Conservation (phyloP, 208 protist species). For the Trypanosoma melophagium region DNA sequence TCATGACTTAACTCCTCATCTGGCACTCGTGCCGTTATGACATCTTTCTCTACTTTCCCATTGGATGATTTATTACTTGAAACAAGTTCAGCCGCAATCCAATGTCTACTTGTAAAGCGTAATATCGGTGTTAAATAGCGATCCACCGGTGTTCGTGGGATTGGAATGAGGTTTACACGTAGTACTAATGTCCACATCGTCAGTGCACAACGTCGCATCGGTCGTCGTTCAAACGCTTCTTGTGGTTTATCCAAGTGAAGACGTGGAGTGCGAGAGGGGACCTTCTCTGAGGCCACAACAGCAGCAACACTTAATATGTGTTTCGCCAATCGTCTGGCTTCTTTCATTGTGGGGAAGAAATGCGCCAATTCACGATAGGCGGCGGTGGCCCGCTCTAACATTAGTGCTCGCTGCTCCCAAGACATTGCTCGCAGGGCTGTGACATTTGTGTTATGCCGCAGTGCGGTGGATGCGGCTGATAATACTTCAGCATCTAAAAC, state of each 20-base stretch:
- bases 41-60: background rate
- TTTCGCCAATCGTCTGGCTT: constrained; percentile 24
- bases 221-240: background rate
- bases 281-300: constrained; percentile 12
- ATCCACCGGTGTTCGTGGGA: constrained; percentile 29
- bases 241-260: background rate
- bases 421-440: constrained; percentile 3
- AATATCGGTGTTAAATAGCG: constrained; percentile 40
- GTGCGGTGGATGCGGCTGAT: background rate
- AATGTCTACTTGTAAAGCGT: constrained; percentile 26
- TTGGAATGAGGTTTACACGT: constrained; percentile 17
- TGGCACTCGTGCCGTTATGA: too few species aligned
- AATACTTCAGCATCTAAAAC: constrained; percentile 24
- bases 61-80: background rate
- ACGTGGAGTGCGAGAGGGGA: constrained; percentile 6
- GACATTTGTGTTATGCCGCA: constrained; percentile 12
- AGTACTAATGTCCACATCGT: constrained; percentile 33
- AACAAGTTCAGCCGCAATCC: constrained; percentile 5
- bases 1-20: constrained; percentile 25
- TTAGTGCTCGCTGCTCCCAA: constrained; percentile 15
- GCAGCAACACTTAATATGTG: constrained; percentile 32
- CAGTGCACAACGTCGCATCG: constrained; percentile 9
- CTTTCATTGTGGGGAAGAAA: constrained; percentile 25
- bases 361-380: constrained; percentile 28
- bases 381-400: constrained; percentile 11